Percentiles rank a stretch among this genome's conserved stretches.
Evolutionary conservation across 208 protist species (phyloP).

Genomic region (Leptomonas seymouri): DNA sequence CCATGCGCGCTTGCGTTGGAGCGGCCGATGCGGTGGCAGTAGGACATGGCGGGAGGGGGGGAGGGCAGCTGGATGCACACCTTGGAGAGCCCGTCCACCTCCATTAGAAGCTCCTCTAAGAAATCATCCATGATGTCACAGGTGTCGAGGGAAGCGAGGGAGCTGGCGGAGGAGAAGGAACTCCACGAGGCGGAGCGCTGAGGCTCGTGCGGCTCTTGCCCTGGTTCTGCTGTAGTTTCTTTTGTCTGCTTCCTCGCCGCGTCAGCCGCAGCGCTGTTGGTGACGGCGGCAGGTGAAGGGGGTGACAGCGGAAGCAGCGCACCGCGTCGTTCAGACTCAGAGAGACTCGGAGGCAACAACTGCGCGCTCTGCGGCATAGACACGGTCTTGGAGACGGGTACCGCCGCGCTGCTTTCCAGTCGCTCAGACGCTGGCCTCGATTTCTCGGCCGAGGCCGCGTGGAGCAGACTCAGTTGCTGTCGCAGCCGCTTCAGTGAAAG

Average conservation of each 20-base stretch:
- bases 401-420: too few species aligned
- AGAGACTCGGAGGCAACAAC: too few species aligned
- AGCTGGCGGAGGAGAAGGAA: slow-evolving; percentile 21
- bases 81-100: slow-evolving; percentile 48
- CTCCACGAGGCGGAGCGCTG: not conserved
- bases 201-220: not conserved
- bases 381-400: not conserved
- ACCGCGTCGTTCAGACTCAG: too few species aligned
- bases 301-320: too few species aligned
- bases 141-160: slow-evolving; percentile 33
- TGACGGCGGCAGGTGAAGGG: too few species aligned
- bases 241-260: not conserved
- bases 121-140: slow-evolving; percentile 37
- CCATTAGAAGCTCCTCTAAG: slow-evolving; percentile 37
- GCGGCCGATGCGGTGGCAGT: slow-evolving; percentile 2
- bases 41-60: slow-evolving; percentile 23
- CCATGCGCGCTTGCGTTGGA: not conserved
- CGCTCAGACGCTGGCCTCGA: slow-evolving; percentile 8
- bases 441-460: slow-evolving; percentile 8
- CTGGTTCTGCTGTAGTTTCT: not conserved
- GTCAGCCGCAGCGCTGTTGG: too few species aligned
- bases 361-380: too few species aligned
- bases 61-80: slow-evolving; percentile 58
- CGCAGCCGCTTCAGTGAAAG: slow-evolving; percentile 41
- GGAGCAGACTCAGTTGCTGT: slow-evolving; percentile 41